Conservation (phyloP, 202 grass and related monocot species). For the Thinopyrum obtusiflorum region DNA sequence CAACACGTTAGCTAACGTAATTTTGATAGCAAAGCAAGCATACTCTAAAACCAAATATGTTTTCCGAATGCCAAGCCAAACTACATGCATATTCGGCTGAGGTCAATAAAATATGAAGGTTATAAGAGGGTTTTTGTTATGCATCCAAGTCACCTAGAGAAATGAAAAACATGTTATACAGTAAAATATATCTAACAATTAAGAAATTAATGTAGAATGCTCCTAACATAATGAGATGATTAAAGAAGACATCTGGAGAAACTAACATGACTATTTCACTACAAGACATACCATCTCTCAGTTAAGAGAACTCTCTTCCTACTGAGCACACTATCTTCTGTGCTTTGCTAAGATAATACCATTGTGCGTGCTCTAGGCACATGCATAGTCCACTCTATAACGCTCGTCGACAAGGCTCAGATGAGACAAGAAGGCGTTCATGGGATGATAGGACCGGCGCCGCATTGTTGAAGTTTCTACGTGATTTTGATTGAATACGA, state of each 20-base stretch:
- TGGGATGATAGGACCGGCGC: neutral
- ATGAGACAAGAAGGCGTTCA: neutral
- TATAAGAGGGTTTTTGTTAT: no score
- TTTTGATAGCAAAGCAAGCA: no score
- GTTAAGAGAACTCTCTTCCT: neutral
- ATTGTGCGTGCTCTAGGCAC: neutral
- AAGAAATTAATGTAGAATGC: no score
- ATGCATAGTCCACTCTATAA: neutral
- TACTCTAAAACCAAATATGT: no score
- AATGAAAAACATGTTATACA: no score
- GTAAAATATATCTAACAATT: no score
- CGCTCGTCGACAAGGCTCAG: neutral
- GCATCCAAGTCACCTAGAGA: no score
- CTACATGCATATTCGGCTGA: neutral
- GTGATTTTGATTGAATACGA: slow-evolving; percentile 1
- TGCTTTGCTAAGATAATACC: neutral
- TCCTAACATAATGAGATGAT: neutral
- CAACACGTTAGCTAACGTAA: no score
- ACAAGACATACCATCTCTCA: neutral
- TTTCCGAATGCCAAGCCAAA: no score
- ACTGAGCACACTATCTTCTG: neutral
- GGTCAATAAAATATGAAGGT: neutral
- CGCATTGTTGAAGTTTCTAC: neutral
- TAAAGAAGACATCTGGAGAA: neutral
- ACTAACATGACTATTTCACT: neutral